Evolutionary conservation across 306 rosid species (phyloP).

Genomic region (Betula pendula): DNA sequence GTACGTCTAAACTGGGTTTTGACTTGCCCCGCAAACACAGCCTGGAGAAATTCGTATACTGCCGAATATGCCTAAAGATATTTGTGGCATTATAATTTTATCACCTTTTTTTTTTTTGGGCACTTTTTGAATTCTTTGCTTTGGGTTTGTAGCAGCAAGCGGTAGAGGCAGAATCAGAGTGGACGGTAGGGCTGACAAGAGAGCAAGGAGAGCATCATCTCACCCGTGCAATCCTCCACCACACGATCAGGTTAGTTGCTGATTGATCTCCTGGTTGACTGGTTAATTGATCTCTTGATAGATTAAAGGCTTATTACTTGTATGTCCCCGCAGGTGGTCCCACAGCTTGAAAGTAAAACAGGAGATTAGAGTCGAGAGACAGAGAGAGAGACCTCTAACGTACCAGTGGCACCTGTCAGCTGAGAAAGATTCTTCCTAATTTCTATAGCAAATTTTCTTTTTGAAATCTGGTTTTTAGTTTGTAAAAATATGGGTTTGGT

Average conservation of each 20-base stretch:
- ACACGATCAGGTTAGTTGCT: constrained; percentile 56
- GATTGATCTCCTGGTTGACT: background rate
- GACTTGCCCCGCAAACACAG: constrained; percentile 27
- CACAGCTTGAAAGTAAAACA: constrained; percentile 46
- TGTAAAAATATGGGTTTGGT: background rate
- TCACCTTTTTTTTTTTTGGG: background rate
- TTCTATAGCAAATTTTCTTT: background rate
- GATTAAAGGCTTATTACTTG: no score
- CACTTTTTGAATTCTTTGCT: background rate
- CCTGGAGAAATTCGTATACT: background rate
- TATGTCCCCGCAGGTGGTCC: constrained; percentile 65
- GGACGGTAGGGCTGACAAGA: constrained; percentile 35
- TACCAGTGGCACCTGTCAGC: constrained; percentile 8
- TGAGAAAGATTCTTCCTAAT: background rate
- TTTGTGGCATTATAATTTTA: constrained; percentile 14
- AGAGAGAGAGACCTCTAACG: constrained; percentile 3
- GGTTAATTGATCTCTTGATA: background rate
- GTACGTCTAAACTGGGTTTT: no score
- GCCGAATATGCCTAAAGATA: constrained; percentile 43
- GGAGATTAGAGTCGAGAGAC: background rate
- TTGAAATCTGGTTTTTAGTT: background rate
- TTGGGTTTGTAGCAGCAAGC: constrained; percentile 21
- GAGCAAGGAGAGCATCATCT: constrained; percentile 43
- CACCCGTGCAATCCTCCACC: constrained; percentile 42
- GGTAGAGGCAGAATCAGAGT: constrained; percentile 14